phyloP scores from a whole-genome alignment of 345 rosid species.

The Salix koriyanagi region DNA sequence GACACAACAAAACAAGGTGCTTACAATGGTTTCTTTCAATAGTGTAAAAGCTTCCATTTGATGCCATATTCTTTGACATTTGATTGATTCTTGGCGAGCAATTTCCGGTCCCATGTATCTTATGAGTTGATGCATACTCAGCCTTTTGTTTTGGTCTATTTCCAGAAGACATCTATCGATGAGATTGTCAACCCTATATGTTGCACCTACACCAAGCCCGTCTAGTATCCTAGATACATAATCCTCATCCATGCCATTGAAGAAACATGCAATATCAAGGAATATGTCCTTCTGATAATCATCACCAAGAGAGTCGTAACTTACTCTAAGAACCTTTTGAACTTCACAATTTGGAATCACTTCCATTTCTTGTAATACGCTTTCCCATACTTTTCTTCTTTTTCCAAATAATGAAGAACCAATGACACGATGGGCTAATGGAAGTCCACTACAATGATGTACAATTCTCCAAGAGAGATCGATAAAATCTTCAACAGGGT shows the following conservation, averaged over 20 bases:
- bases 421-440: neutral
- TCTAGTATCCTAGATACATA: neutral
- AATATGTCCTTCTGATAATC: neutral
- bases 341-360: neutral
- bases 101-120: neutral
- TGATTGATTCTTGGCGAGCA: neutral
- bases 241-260: neutral
- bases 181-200: neutral
- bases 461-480: no score
- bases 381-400: neutral
- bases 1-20: neutral
- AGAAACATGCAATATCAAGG: constrained; percentile 1
- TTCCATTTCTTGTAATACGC: no score
- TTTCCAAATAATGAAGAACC: neutral
- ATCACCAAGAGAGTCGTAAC: neutral
- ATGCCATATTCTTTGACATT: neutral
- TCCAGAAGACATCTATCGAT: neutral
- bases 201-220: neutral
- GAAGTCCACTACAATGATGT: neutral
- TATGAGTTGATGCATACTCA: neutral
- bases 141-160: neutral
- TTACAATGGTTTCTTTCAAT: neutral
- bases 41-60: neutral
- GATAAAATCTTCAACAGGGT: no score
- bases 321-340: neutral